phyloP scores from a whole-genome alignment of 2,329 filamentous ascomycete species.

The Pyrenochaeta sp. region DNA sequence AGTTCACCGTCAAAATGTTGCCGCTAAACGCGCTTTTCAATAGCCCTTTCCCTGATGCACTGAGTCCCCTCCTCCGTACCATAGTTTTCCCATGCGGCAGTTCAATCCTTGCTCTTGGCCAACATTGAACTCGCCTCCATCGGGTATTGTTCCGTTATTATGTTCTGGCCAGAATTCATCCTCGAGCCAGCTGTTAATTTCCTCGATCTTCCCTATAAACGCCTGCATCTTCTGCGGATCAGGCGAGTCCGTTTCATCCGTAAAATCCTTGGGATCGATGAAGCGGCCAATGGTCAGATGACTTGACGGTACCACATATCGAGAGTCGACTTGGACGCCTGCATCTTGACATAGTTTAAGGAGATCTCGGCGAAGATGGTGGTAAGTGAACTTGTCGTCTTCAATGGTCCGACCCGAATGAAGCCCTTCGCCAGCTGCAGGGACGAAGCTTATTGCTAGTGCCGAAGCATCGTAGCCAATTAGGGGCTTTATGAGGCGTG shows the following conservation, averaged over 20 bases:
- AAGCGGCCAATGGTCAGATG: slow-evolving; percentile 90
- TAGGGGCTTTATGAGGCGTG: slow-evolving; percentile 81
- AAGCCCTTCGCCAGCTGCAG: slow-evolving; percentile 70
- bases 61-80: slow-evolving; percentile 77
- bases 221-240: slow-evolving; percentile 64
- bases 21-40: slow-evolving; percentile 25
- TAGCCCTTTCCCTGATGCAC: slow-evolving; percentile 64
- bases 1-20: not conserved
- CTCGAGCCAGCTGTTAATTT: slow-evolving; percentile 79
- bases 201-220: slow-evolving; percentile 77
- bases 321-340: slow-evolving; percentile 75
- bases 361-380: slow-evolving; percentile 84
- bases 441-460: slow-evolving; percentile 86
- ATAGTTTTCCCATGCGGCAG: slow-evolving; percentile 76
- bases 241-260: slow-evolving; percentile 51
- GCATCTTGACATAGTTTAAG: slow-evolving; percentile 68
- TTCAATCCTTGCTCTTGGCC: slow-evolving; percentile 85
- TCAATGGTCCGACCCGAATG: slow-evolving; percentile 46
- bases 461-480: slow-evolving; percentile 87
- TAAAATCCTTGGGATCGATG: slow-evolving; percentile 69
- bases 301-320: slow-evolving; percentile 88
- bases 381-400: slow-evolving; percentile 81
- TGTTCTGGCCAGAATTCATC: slow-evolving; percentile 71
- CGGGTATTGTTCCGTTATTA: slow-evolving; percentile 51
- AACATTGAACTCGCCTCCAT: slow-evolving; percentile 80